Evolutionary conservation across 164 flowering plant genomes (phyloP).

Genomic region (Taxillus chinensis): DNA sequence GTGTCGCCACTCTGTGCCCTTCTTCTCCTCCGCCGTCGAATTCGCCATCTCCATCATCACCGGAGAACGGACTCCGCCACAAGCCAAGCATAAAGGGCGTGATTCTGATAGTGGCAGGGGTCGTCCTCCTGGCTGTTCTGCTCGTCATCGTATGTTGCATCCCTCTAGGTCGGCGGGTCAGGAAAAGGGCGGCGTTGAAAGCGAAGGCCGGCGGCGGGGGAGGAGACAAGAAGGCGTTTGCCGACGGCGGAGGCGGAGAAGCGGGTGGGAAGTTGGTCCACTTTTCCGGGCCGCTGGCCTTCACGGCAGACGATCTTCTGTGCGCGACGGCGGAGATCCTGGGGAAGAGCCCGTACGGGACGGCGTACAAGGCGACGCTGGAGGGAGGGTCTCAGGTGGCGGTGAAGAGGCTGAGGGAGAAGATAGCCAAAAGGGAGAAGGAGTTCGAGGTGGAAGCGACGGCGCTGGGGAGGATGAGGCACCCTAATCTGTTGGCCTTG

Average conservation of each 20-base stretch:
- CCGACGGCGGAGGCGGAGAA: neutral
- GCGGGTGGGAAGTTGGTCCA: neutral
- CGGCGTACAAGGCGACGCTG: neutral
- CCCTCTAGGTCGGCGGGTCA: no score
- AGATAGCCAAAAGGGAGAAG: neutral
- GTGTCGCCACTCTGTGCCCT: no score
- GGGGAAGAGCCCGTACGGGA: conserved; percentile 2
- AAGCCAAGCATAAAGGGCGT: no score
- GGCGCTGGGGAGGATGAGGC: neutral
- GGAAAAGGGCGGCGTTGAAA: no score
- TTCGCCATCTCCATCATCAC: no score
- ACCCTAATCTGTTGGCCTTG: neutral
- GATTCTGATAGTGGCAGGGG: no score
- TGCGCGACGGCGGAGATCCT: neutral
- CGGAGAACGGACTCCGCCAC: no score
- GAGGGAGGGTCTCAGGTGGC: neutral
- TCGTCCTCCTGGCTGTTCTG: no score
- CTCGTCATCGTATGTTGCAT: no score
- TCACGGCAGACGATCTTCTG: neutral
- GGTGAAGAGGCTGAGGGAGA: conserved; percentile 1
- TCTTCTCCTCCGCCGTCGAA: no score
- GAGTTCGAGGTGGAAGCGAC: neutral
- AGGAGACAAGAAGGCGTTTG: no score
- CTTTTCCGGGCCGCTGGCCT: neutral
- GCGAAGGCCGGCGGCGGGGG: no score